Base-by-base conservation (phyloP, 345 rosid species). In the Passiflora organensis region DNA sequence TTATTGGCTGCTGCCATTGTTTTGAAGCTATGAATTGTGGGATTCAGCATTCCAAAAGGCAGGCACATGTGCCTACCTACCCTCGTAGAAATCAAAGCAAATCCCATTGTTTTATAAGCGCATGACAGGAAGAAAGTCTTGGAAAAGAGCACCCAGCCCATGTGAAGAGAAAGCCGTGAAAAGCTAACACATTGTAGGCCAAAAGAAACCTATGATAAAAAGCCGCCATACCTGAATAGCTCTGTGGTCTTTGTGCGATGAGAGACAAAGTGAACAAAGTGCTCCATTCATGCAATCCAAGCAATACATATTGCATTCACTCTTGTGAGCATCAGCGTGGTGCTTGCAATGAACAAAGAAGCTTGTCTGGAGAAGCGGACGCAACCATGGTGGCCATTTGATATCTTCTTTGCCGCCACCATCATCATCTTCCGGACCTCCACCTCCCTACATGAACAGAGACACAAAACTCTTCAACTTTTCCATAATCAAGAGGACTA, bases 201-300 rank as follows among this genome's bases (percentile, higher is more conserved):
- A n/a, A n/a, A n/a, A n/a, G n/a, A n/a, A n/a, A n/a, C n/a, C n/a
- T n/a, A n/a, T n/a, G n/a, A n/a, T n/a, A n/a, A n/a, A n/a, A n/a
- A n/a, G n/a, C n/a, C n/a, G n/a, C n/a, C n/a, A n/a, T n/a, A 91
- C 98, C 98, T 91, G 98, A 73, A 88, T 88, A 41, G 71, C 80
- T 19, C 73, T 79, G 58, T 91, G 98, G 45, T 86, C 87, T 58
- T 73, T 86, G 75, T 91, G 98, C 63, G 70, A 63, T 8, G 75
- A 63, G 23, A 89, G 80, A 63, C 98, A 91, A 9, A 78, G 71
- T 69, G 94, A 83, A 61, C 97, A 94, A 52, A 94, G 84, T 0
- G 93, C 74, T 1, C 96, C 95, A 53, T 78, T 76, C 64, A 80
- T 76, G 39, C 99, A 94, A 72, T 94, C 97, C 72, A 94, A 74